Evolutionary conservation across 306 rosid genomes (phyloP).

Genomic region (Dryas alaskensis): DNA sequence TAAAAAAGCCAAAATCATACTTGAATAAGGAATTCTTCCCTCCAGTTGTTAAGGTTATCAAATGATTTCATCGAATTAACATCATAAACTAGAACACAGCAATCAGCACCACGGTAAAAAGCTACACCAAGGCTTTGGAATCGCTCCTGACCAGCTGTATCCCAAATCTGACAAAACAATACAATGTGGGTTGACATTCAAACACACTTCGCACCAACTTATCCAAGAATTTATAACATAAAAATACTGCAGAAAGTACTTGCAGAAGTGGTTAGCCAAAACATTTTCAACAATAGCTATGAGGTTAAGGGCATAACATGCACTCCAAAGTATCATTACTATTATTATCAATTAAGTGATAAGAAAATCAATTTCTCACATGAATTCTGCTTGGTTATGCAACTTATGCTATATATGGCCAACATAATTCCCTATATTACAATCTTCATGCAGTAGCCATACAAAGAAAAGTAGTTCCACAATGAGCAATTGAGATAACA

Average conservation of each 20-base stretch:
- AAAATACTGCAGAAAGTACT: not conserved
- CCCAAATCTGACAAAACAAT: constrained; percentile 73
- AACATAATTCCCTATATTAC: not conserved
- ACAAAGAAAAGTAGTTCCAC: not conserved
- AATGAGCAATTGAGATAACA: not conserved
- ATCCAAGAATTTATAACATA: constrained; percentile 9
- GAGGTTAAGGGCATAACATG: constrained; percentile 9
- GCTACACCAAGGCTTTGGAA: constrained; percentile 99
- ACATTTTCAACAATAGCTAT: not conserved
- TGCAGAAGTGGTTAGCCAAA: constrained; percentile 7
- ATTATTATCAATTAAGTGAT: not conserved
- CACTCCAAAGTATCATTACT: constrained; percentile 1
- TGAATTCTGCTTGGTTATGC: not conserved
- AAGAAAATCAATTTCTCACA: not conserved
- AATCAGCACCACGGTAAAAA: constrained; percentile 98
- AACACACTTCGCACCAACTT: not conserved
- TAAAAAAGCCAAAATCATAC: constrained; percentile 26
- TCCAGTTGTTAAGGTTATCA: constrained; percentile 97
- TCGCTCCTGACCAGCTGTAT: constrained; percentile 99
- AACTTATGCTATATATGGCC: not conserved
- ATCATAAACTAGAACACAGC: constrained; percentile 98
- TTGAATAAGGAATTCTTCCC: constrained; percentile 97
- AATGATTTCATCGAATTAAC: constrained; percentile 96
- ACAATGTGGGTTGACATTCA: not conserved
- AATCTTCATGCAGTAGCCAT: not conserved